Percentiles rank a stretch among this genome's conserved stretches.
Evolutionary conservation across 257 asterid species (phyloP).

Genomic region (Echites panduratus): DNA sequence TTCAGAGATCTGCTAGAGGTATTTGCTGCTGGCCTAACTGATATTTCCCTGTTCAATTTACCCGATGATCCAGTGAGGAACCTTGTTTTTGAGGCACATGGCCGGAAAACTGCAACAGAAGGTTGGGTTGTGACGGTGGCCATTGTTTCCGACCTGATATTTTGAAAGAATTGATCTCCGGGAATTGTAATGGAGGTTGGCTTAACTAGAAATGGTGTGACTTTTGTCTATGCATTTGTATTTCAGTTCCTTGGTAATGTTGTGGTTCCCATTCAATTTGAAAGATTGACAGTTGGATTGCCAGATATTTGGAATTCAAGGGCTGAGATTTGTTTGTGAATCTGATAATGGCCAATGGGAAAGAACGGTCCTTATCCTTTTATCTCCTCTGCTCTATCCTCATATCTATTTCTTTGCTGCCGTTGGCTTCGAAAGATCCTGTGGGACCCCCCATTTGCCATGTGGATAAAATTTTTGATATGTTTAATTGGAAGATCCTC

Average conservation of each 20-base stretch:
- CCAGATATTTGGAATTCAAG: conserved; percentile 42
- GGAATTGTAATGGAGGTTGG: conserved; percentile 9
- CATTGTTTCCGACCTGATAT: conserved; percentile 27
- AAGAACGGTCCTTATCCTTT: conserved; percentile 51
- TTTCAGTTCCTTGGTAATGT: conserved; percentile 17
- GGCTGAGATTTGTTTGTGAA: conserved; percentile 39
- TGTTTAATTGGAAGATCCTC: conserved; percentile 13
- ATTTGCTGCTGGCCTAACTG: conserved; percentile 34
- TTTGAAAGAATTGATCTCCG: not conserved
- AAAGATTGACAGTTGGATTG: conserved; percentile 28
- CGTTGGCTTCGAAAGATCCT: too few relatives aligned
- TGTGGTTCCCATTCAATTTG: conserved; percentile 48
- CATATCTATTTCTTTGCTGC: conserved; percentile 44
- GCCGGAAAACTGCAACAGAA: conserved; percentile 64
- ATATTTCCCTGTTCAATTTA: conserved; percentile 47
- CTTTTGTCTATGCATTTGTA: conserved; percentile 35
- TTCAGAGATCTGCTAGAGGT: conserved; percentile 40
- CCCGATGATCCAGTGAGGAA: conserved; percentile 65
- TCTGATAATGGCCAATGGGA: conserved; percentile 50
- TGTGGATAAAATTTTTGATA: conserved; percentile 24
- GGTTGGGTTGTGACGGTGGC: conserved; percentile 77
- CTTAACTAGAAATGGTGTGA: conserved; percentile 16
- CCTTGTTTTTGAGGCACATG: conserved; percentile 47
- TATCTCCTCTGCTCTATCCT: conserved; percentile 54
- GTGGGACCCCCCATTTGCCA: too few relatives aligned